Conservation (phyloP, 164 flowering plant species). For the Houttuynia cordata region DNA sequence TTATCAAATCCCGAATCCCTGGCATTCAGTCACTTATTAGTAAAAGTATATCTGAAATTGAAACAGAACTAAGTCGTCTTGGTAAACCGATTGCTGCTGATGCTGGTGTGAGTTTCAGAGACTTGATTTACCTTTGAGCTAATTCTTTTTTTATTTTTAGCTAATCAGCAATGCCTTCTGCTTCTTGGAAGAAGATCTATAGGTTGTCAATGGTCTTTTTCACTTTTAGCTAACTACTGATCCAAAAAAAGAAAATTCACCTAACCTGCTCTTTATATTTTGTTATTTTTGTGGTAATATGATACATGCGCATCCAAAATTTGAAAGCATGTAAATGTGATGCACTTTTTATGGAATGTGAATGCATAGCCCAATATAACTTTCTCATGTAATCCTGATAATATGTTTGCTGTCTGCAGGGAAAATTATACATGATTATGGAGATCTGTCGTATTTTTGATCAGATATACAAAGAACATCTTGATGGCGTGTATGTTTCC, state of each 20-base stretch:
- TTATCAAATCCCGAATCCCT: conserved; percentile 73
- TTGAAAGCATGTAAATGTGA: neutral
- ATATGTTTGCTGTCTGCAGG: conserved; percentile 29
- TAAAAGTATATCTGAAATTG: conserved; percentile 58
- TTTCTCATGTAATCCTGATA: neutral
- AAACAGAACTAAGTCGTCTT: conserved; percentile 55
- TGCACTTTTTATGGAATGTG: neutral
- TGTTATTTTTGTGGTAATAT: neutral
- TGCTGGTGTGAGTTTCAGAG: conserved; percentile 51
- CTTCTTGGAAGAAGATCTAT: no score
- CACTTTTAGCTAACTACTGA: no score
- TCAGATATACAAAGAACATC: conserved; percentile 72
- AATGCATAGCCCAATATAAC: neutral
- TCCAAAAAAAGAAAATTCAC: no score
- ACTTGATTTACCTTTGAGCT: neutral
- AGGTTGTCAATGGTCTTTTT: no score
- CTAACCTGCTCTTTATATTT: neutral
- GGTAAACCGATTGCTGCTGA: conserved; percentile 78
- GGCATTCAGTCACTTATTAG: conserved; percentile 69
- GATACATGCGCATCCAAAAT: neutral
- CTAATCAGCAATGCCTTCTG: no score
- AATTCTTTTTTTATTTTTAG: neutral
- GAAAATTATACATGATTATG: conserved; percentile 58
- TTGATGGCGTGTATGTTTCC: conserved; percentile 69
- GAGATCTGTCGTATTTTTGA: conserved; percentile 73